Evolutionary conservation across 306 rosid genomes (phyloP), one percentile per base, ranked within the genome.

Genomic region (Astragalus glycyphyllos): DNA sequence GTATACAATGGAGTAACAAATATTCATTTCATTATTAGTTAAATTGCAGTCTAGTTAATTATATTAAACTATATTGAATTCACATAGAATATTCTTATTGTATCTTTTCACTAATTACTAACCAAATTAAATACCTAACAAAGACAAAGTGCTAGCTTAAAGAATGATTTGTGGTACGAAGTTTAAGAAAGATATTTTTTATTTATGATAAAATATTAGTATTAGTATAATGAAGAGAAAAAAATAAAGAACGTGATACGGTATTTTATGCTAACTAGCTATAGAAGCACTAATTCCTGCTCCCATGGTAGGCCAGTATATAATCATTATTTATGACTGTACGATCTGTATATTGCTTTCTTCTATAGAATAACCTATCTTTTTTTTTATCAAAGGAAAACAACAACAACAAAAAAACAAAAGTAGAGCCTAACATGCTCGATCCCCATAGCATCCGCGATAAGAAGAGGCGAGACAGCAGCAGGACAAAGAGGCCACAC

Each of bases 231-330:
- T 53, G 20, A 45, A 40, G 48, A 32, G 37, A 53, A 63, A 47
- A 23, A 53, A 55, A 59, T 47, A 15, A 65, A 65, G 74, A 72
- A 42, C 66, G 76, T 44, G 79, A 59, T 53, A 0, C 34, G 56
- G 42, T 67, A 67, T 58, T 71, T 80, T 40, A 78, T 76, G 81
- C 78, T 49, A 23, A 58, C 67, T 73, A 81, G 81, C 84, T 76
- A 58, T 74, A 57, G 79, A 76, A 71, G 76, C 84, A 76, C 84
- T 58, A 65, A 51, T 26, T 67, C 57, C n/a, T 65, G 82, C 65
- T 58, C 59, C 71, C 78, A 23, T 16, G 84, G 80, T 65, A 66
- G 81, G 81, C 65, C 84, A 71, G 4, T 55, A 29, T 1, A 58
- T 65, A 48, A 69, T 75, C 64, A 74, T 74, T 37, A 46, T 75